A percentile compares a stretch with the other conserved stretches of the same genome.
These are phyloP conservation scores for Colletotrichum sp. DNA, from an alignment of 2,329 filamentous ascomycete species.

Conservation along the genomic window DNA sequence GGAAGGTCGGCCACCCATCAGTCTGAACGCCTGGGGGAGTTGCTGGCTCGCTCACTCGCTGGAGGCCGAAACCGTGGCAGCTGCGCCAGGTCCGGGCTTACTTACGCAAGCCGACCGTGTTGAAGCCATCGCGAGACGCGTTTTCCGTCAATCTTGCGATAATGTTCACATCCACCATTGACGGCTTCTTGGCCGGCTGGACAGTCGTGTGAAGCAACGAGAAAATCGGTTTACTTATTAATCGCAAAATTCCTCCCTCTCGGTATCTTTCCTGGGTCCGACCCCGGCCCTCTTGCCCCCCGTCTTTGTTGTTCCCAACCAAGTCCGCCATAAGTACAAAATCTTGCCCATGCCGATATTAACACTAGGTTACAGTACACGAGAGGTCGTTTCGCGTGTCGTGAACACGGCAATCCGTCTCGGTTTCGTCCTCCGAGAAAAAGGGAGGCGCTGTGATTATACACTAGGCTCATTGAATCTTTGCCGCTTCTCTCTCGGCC, in stretches of 20 bases:
- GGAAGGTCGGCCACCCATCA: not conserved
- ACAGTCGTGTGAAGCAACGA: not conserved
- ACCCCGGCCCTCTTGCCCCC: not conserved
- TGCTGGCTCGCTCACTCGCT: not conserved
- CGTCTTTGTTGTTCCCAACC: not conserved
- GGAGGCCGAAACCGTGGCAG: not conserved
- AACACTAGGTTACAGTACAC: constrained; percentile 12
- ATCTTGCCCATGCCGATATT: constrained; percentile 4
- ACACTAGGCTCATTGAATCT: constrained; percentile 20
- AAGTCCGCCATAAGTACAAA: constrained; percentile 9
- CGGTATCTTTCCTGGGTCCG: constrained; percentile 1
- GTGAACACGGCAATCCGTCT: not conserved
- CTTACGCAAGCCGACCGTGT: not conserved
- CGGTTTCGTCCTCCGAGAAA: not conserved
- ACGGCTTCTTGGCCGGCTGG: not conserved
- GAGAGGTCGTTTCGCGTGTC: not conserved
- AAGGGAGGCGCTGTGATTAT: constrained; percentile 5
- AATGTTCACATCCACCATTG: not conserved
- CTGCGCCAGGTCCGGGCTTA: not conserved
- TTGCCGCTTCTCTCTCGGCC: constrained; percentile 12
- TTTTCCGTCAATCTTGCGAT: not conserved
- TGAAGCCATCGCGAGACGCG: not conserved
- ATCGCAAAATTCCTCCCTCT: not conserved
- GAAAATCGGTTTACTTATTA: not conserved
- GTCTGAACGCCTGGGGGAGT: not conserved